Evolutionary conservation across 1,139 yeast species (phyloP).

Genomic region (Candida freyschussii): DNA sequence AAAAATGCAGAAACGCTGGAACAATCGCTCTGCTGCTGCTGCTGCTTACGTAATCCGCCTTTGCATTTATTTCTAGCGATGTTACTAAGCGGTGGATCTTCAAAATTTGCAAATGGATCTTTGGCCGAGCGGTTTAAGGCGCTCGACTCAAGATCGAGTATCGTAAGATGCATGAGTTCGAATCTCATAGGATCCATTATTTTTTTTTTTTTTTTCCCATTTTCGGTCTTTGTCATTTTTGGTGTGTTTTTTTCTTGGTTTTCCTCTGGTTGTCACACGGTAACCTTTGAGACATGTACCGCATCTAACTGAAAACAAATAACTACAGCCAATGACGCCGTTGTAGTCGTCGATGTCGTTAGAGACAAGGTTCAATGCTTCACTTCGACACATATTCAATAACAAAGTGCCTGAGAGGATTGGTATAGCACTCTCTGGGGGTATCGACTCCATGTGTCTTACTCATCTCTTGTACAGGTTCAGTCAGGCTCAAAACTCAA

Average conservation of each 20-base stretch:
- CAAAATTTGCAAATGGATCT: constrained; percentile 2
- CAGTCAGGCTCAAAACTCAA: constrained; percentile 26
- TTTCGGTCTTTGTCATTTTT: not conserved
- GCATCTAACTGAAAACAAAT: not conserved
- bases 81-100: too few relatives aligned
- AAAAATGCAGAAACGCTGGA: too few relatives aligned
- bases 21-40: too few relatives aligned
- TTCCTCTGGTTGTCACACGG: not conserved
- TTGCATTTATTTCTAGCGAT: too few relatives aligned
- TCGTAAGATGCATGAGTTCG: constrained; percentile 6
- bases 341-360: constrained; percentile 2
- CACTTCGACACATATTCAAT: constrained; percentile 5
- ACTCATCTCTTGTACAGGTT: constrained; percentile 41
- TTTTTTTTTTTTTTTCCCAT: not conserved
- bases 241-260: not conserved
- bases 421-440: constrained; percentile 64
- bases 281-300: not conserved
- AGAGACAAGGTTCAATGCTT: constrained; percentile 2
- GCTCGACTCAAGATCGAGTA: constrained; percentile 5
- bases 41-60: too few relatives aligned
- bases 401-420: constrained; percentile 13
- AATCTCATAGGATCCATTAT: constrained; percentile 6
- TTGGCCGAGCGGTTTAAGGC: constrained; percentile 6
- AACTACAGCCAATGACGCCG: not conserved
- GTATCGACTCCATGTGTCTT: constrained; percentile 75